Evolutionary conservation across 495 filamentous ascomycete genomes (phyloP).

Genomic region (Rhizodiscina lignyota): DNA sequence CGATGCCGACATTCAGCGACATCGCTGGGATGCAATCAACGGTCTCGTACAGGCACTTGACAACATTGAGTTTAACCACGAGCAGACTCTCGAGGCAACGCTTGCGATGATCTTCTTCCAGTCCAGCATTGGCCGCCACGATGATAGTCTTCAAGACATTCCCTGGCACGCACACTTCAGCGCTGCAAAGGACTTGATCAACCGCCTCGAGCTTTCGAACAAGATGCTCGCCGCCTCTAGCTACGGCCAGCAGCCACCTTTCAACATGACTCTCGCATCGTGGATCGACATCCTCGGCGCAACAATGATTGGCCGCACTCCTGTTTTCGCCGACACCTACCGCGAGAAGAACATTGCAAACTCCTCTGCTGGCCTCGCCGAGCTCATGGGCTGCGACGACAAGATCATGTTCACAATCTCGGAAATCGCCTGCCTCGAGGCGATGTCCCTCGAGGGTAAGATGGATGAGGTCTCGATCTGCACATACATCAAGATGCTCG

Average conservation of each 20-base stretch:
- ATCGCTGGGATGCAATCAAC: constrained; percentile 77
- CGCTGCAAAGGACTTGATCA: constrained; percentile 65
- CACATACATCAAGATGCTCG: constrained; percentile 66
- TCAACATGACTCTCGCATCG: constrained; percentile 87
- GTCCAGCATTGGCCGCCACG: constrained; percentile 71
- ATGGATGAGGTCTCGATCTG: constrained; percentile 74
- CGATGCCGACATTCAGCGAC: constrained; percentile 85
- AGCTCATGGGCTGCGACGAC: constrained; percentile 97
- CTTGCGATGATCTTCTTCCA: constrained; percentile 97
- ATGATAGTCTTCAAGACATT: constrained; percentile 82
- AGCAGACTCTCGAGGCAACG: constrained; percentile 81
- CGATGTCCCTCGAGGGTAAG: constrained; percentile 63
- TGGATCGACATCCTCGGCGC: constrained; percentile 97
- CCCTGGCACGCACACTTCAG: constrained; percentile 96
- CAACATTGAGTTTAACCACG: constrained; percentile 60
- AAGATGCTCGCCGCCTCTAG: constrained; percentile 38
- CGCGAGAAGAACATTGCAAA: constrained; percentile 70
- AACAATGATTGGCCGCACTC: constrained; percentile 76
- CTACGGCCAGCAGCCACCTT: constrained; percentile 48
- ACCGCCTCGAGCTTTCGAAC: constrained; percentile 63
- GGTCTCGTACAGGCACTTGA: constrained; percentile 66
- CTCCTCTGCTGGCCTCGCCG: constrained; percentile 59
- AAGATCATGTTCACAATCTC: constrained; percentile 96
- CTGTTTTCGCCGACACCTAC: constrained; percentile 80
- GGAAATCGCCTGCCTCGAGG: constrained; percentile 89